Conservation (phyloP, 2,329 filamentous ascomycete species). For the Pezicula rhizophila region DNA sequence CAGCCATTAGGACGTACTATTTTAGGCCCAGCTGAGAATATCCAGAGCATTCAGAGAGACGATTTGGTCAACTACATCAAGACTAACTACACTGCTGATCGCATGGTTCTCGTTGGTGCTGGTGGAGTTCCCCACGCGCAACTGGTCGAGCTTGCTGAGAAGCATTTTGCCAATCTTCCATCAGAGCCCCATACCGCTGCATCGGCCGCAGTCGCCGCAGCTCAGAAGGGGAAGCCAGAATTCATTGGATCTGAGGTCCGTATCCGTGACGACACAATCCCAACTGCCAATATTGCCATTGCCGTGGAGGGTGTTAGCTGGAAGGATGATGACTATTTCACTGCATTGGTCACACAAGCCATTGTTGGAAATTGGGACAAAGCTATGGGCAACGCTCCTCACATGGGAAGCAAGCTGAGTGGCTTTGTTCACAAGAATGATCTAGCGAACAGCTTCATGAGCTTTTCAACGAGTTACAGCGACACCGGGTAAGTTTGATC, state of each 20-base stretch:
- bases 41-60: constrained; percentile 86
- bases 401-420: constrained; percentile 97
- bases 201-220: constrained; percentile 60
- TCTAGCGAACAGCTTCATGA: constrained; percentile 99
- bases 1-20: constrained; percentile 97
- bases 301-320: constrained; percentile 99
- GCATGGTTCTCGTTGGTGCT: constrained; percentile 96
- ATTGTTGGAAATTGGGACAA: constrained; percentile 99
- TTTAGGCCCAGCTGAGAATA: constrained; percentile 96
- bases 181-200: constrained; percentile 68
- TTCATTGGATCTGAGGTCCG: constrained; percentile 96
- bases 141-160: constrained; percentile 92
- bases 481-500: constrained; percentile 79
- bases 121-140: constrained; percentile 91
- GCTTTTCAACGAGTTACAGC: constrained; percentile 98
- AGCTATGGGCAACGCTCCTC: constrained; percentile 93
- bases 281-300: constrained; percentile 94
- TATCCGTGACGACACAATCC: constrained; percentile 92
- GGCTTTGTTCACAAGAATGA: constrained; percentile 89
- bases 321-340: constrained; percentile 99
- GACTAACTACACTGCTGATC: constrained; percentile 98
- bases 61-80: constrained; percentile 97
- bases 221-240: constrained; percentile 77
- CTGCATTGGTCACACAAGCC: constrained; percentile 91
- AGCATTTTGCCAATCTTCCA: constrained; percentile 83